phyloP scores from a whole-genome alignment of 2,329 filamentous ascomycete species.

The Cylindrodendrum hubeiense region DNA sequence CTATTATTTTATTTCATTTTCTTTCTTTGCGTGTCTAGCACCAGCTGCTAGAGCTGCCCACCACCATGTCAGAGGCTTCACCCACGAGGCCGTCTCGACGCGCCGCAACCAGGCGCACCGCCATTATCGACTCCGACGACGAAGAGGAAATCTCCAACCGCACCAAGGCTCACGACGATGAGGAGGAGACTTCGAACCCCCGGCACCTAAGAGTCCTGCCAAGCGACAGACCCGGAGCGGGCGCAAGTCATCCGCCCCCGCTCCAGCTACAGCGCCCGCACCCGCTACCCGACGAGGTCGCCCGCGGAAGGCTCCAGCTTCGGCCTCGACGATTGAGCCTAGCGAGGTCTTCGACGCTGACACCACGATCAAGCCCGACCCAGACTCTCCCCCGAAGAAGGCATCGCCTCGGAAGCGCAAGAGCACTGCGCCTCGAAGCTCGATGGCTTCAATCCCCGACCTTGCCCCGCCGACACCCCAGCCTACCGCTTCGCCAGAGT shows the following conservation, averaged over 20 bases:
- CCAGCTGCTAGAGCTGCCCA: slow-evolving; percentile 18
- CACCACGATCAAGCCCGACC: slow-evolving; percentile 48
- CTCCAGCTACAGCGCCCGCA: slow-evolving; percentile 60
- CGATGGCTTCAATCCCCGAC: slow-evolving; percentile 56
- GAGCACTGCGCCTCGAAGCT: slow-evolving; percentile 62
- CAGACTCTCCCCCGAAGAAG: slow-evolving; percentile 52
- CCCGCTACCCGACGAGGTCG: slow-evolving; percentile 59
- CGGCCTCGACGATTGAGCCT: slow-evolving; percentile 44
- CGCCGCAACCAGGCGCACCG: slow-evolving; percentile 73
- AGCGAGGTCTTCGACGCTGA: slow-evolving; percentile 54
- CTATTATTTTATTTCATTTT: slow-evolving; percentile 3
- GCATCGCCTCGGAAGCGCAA: slow-evolving; percentile 76
- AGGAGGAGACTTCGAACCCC: slow-evolving; percentile 86
- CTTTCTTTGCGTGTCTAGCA: slow-evolving; percentile 8
- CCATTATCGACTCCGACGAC: slow-evolving; percentile 85
- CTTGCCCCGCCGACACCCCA: slow-evolving; percentile 59
- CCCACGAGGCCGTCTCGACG: slow-evolving; percentile 55
- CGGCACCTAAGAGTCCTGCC: slow-evolving; percentile 66
- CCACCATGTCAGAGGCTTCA: slow-evolving; percentile 48
- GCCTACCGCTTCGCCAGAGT: slow-evolving; percentile 68
- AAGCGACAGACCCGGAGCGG: slow-evolving; percentile 62
- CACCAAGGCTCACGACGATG: slow-evolving; percentile 67
- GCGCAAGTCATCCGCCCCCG: slow-evolving; percentile 57
- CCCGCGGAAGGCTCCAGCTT: slow-evolving; percentile 56
- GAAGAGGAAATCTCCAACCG: slow-evolving; percentile 73